These are phyloP conservation scores for Stentor coeruleus DNA, from an alignment of 73 alveolate species.

Conservation along the genomic window DNA sequence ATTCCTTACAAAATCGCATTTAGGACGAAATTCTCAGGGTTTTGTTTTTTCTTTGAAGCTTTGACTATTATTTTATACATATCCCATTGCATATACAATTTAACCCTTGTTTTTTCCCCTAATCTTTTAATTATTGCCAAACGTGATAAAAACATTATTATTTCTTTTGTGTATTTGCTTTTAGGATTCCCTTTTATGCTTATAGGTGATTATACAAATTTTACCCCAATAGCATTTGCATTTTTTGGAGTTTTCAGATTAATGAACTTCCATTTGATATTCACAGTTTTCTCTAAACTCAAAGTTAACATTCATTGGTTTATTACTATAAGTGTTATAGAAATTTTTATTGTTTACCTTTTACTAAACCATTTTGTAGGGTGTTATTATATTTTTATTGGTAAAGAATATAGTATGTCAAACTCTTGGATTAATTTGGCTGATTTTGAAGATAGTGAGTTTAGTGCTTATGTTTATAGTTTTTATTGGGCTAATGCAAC, in stretches of 20 bases:
- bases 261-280: background rate
- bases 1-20: constrained; percentile 53
- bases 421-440: constrained; percentile 6
- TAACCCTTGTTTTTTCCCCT: background rate
- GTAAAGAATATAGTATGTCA: background rate
- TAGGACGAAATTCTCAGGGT: constrained; percentile 14
- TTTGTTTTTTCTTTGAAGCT: constrained; percentile 34
- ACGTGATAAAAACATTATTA: background rate
- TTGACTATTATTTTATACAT: constrained; percentile 32
- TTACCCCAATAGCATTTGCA: background rate
- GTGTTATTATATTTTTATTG: constrained; percentile 9
- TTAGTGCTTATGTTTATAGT: constrained; percentile 43
- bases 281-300: background rate
- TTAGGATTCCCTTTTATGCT: background rate
- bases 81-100: background rate
- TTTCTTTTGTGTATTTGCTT: background rate
- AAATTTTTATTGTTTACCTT: background rate
- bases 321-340: background rate
- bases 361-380: background rate
- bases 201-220: background rate
- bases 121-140: background rate
- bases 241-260: background rate
- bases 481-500: constrained; percentile 40
- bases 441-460: background rate
- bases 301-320: constrained; percentile 4